Evolutionary conservation across 1,284 basidiomycete genomes (phyloP).

Genomic region (Leccinum solheimii): DNA sequence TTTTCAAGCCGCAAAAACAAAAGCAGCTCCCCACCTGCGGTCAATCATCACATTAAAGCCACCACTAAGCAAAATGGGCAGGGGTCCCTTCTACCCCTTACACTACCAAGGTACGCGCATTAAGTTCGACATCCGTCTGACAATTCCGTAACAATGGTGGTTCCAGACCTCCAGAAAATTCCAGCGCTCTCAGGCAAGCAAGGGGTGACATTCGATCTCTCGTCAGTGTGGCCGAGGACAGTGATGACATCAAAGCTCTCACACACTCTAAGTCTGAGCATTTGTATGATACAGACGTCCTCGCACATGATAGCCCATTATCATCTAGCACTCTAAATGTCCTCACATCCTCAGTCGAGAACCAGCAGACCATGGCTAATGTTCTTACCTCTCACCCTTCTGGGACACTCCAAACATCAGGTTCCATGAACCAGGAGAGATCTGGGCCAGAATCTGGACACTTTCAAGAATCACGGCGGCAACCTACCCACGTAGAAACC

Average conservation of each 20-base stretch:
- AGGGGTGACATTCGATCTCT: neutral
- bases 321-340: conserved; percentile 2
- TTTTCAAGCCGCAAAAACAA: neutral
- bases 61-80: neutral
- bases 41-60: conserved; percentile 14
- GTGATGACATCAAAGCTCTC: conserved; percentile 7
- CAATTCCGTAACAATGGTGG: neutral
- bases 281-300: neutral
- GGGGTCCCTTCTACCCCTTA: neutral
- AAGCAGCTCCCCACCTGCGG: conserved; percentile 1
- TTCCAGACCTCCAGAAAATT: neutral
- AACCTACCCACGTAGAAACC: conserved; percentile 11
- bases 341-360: conserved; percentile 2
- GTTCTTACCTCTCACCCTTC: conserved; percentile 10
- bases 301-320: conserved; percentile 4
- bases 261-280: conserved; percentile 10
- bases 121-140: conserved; percentile 3
- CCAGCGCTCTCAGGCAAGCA: neutral
- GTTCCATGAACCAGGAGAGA: conserved; percentile 4
- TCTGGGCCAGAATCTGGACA: neutral
- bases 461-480: conserved; percentile 8
- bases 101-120: conserved; percentile 14
- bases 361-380: conserved; percentile 1
- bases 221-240: neutral
- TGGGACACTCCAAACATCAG: conserved; percentile 1